Conservation (phyloP, 2,329 filamentous ascomycete genomes). For the Fusarium buxicola region DNA sequence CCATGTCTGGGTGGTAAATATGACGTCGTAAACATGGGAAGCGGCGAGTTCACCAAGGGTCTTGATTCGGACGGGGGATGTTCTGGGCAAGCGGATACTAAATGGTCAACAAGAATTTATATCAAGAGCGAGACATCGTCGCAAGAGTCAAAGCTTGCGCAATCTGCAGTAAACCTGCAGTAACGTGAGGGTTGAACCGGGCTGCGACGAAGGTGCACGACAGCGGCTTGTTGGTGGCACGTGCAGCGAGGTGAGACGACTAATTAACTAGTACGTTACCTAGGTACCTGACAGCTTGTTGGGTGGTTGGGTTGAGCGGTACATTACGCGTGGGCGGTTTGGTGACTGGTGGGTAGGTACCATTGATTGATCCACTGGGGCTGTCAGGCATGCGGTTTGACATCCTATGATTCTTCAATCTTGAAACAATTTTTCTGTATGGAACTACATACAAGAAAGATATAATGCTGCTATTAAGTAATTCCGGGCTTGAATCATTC, state of each 20-base stretch:
- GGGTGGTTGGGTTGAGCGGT: constrained; percentile 42
- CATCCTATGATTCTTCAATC: constrained; percentile 23
- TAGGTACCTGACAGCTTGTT: constrained; percentile 38
- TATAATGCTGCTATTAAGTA: background rate
- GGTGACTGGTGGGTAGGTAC: constrained; percentile 25
- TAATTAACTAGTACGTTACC: too few species aligned
- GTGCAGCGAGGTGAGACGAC: constrained; percentile 44
- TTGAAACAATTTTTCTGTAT: constrained; percentile 6
- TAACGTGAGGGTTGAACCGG: constrained; percentile 25
- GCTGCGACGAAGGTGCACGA: constrained; percentile 31
- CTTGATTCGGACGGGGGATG: background rate
- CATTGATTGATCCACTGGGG: constrained; percentile 26
- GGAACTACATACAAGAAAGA: background rate
- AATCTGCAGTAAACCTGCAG: constrained; percentile 25
- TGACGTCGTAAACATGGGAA: constrained; percentile 46
- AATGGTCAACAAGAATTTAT: background rate
- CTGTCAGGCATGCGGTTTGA: constrained; percentile 9
- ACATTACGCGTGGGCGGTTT: constrained; percentile 28
- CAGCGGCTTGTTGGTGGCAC: constrained; percentile 40
- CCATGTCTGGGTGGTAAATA: constrained; percentile 57
- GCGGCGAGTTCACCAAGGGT: constrained; percentile 12
- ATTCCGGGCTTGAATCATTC: background rate
- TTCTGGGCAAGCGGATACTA: constrained; percentile 2
- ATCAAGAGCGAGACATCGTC: constrained; percentile 34
- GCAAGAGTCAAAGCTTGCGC: constrained; percentile 15